Percentiles rank a stretch among this genome's conserved stretches.
These are phyloP conservation scores for Epipyxis sp. DNA, from an alignment of 108 stramenopile genomes.

Conservation along the genomic window DNA sequence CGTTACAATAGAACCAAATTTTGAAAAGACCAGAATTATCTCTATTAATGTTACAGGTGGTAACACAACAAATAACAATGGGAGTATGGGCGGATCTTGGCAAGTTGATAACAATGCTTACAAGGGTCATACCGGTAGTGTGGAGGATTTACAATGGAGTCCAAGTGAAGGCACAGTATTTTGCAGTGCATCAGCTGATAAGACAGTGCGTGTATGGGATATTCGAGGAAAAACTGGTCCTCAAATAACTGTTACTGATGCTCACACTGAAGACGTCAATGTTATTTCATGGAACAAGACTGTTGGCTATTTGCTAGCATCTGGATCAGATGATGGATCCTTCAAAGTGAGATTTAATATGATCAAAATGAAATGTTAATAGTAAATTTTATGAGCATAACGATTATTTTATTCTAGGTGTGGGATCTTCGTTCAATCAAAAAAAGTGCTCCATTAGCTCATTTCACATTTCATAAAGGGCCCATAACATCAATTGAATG, in stretches of 20 bases:
- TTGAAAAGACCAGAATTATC: too few relatives aligned
- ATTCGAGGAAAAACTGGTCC: slow-evolving; percentile 67
- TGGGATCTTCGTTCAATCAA: slow-evolving; percentile 89
- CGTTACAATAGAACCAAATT: too few relatives aligned
- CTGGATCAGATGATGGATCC: slow-evolving; percentile 87
- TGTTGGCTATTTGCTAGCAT: slow-evolving; percentile 83
- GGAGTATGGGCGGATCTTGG: background rate
- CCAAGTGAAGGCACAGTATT: slow-evolving; percentile 91
- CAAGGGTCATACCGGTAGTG: slow-evolving; percentile 58
- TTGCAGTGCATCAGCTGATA: slow-evolving; percentile 68
- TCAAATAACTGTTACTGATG: slow-evolving; percentile 71
- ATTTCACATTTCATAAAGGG: slow-evolving; percentile 74
- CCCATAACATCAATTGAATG: slow-evolving; percentile 92
- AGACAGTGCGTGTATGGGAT: slow-evolving; percentile 84
- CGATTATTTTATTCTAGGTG: too few relatives aligned
- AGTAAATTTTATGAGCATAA: too few relatives aligned
- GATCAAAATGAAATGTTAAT: too few relatives aligned
- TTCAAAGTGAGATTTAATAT: too few relatives aligned
- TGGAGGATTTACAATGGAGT: slow-evolving; percentile 93
- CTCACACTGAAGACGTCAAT: slow-evolving; percentile 80
- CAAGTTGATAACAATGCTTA: slow-evolving; percentile 23
- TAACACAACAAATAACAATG: background rate
- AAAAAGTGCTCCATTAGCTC: slow-evolving; percentile 58
- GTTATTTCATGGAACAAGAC: slow-evolving; percentile 87
- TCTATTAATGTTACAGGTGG: too few relatives aligned